phyloP scores from a whole-genome alignment of 2,329 filamentous ascomycete genomes.

The Emmonsia crescens region DNA sequence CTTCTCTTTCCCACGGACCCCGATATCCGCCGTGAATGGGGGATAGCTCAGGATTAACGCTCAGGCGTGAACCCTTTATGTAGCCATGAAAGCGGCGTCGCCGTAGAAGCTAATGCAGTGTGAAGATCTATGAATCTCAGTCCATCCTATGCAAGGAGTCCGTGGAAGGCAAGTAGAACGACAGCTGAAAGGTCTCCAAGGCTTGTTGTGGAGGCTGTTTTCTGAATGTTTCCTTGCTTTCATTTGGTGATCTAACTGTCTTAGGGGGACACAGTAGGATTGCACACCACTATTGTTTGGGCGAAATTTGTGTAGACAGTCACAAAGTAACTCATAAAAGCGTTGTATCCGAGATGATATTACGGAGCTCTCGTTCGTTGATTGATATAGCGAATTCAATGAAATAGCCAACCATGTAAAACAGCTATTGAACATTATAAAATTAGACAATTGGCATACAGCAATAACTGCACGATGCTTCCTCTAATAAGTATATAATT shows the following conservation, averaged over 20 bases:
- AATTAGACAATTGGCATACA: neutral
- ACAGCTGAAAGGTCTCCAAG: too few relatives aligned
- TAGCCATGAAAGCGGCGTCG: slow-evolving; percentile 40
- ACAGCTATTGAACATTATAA: neutral
- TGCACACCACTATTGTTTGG: neutral
- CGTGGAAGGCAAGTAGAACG: too few relatives aligned
- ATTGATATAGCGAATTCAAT: neutral
- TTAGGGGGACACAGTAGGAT: too few relatives aligned
- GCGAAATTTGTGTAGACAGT: neutral
- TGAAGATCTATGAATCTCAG: slow-evolving; percentile 56
- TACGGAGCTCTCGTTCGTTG: neutral
- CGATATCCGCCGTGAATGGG: slow-evolving; percentile 6
- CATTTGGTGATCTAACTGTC: too few relatives aligned
- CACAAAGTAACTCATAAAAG: neutral
- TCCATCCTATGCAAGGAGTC: slow-evolving; percentile 43
- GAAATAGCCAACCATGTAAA: neutral
- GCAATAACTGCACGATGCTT: neutral
- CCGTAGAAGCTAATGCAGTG: slow-evolving; percentile 48
- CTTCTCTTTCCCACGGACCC: neutral
- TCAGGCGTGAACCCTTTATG: slow-evolving; percentile 42
- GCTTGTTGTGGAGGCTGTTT: too few relatives aligned
- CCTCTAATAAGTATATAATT: neutral
- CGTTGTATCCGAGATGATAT: too few relatives aligned
- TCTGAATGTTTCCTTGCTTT: too few relatives aligned
- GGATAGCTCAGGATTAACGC: slow-evolving; percentile 40